Percentiles rank a stretch among this genome's conserved stretches.
Evolutionary conservation across 495 filamentous ascomycete species (phyloP).

Genomic region (Penicillium antarcticum): DNA sequence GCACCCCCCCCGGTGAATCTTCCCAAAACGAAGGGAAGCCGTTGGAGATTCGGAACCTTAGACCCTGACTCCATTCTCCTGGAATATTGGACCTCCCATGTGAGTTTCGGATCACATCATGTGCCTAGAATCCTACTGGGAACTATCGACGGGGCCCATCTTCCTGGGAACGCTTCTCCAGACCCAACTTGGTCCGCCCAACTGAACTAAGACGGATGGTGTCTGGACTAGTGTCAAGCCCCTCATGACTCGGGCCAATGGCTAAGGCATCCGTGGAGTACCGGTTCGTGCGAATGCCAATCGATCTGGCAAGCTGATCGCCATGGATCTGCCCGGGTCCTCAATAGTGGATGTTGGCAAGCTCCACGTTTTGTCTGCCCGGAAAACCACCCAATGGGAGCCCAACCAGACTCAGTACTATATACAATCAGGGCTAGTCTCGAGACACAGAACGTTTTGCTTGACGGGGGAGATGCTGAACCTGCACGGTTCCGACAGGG

Average conservation of each 20-base stretch:
- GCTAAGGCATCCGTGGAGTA: constrained; percentile 16
- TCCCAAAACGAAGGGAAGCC: constrained; percentile 1
- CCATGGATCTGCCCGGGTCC: constrained; percentile 27
- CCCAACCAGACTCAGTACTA: background rate
- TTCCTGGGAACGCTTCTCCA: background rate
- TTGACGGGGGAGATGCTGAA: background rate
- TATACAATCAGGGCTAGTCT: background rate
- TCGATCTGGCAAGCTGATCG: constrained; percentile 23
- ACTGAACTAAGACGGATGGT: constrained; percentile 17
- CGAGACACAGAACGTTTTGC: background rate
- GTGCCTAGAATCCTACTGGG: background rate
- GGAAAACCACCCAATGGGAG: constrained; percentile 1
- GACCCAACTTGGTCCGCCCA: background rate
- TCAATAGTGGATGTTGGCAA: constrained; percentile 26
- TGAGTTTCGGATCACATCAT: background rate
- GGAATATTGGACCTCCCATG: background rate
- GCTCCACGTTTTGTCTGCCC: constrained; percentile 2
- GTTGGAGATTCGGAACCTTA: constrained; percentile 23
- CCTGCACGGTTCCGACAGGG: constrained; percentile 1
- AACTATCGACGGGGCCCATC: constrained; percentile 1
- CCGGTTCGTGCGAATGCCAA: constrained; percentile 26
- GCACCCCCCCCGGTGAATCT: no score
- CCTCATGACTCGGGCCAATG: constrained; percentile 19
- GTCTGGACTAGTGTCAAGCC: constrained; percentile 16
- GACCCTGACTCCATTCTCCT: background rate